A percentile compares a stretch with the other conserved stretches of the same genome.
Evolutionary conservation across 1,284 basidiomycete species (phyloP).

Genomic region (Sphaerobolus stellatus): DNA sequence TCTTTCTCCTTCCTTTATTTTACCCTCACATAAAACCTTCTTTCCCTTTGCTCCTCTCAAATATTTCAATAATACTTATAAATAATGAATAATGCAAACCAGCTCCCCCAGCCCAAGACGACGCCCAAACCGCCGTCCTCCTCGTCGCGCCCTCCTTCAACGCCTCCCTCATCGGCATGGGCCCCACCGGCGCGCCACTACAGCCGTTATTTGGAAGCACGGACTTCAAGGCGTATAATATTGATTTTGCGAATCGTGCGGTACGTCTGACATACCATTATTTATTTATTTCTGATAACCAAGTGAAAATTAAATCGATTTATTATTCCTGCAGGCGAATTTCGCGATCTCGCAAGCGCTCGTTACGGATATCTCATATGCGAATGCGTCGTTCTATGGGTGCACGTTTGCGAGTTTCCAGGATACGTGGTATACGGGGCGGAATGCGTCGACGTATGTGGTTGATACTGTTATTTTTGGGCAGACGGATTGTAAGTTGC

Average conservation of each 20-base stretch:
- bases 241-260: constrained; percentile 65
- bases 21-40: neutral
- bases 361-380: constrained; percentile 57
- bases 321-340: constrained; percentile 42
- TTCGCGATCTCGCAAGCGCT: constrained; percentile 59
- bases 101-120: constrained; percentile 38
- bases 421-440: constrained; percentile 67
- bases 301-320: neutral
- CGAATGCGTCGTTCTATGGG: constrained; percentile 68
- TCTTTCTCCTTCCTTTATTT: neutral
- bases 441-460: constrained; percentile 58
- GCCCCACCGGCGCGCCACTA: constrained; percentile 53
- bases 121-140: constrained; percentile 54
- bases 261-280: constrained; percentile 34
- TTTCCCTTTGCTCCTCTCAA: no score
- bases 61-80: no score
- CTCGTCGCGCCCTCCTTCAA: constrained; percentile 50
- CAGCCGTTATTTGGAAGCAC: constrained; percentile 54
- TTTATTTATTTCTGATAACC: constrained; percentile 2
- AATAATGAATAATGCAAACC: constrained; percentile 18
- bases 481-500: constrained; percentile 56
- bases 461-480: constrained; percentile 63
- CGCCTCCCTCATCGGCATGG: constrained; percentile 53
- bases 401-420: constrained; percentile 63
- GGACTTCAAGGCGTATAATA: constrained; percentile 66